Conservation (phyloP, 805 yeast genomes). For the Pichia kluyveri region DNA sequence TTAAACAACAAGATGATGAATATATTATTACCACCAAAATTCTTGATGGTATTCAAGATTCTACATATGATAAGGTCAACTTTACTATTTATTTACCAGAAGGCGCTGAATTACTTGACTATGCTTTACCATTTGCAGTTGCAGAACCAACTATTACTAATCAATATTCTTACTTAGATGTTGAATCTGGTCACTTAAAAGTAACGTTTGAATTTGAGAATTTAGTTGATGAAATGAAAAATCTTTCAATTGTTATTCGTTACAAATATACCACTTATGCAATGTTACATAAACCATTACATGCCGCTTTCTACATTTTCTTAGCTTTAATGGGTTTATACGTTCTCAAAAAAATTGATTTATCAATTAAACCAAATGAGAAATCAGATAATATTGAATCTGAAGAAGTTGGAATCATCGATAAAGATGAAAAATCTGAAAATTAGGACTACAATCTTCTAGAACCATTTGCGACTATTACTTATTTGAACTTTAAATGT, state of each 20-base stretch:
- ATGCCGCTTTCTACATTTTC: conserved; percentile 54
- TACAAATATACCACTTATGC: conserved; percentile 51
- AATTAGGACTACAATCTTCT: too few relatives aligned
- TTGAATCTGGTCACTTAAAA: conserved; percentile 68
- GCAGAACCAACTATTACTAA: conserved; percentile 24
- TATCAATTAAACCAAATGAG: conserved; percentile 19
- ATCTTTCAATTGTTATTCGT: conserved; percentile 45
- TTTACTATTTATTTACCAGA: conserved; percentile 76
- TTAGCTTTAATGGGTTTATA: conserved; percentile 49
- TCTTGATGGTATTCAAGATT: conserved; percentile 60
- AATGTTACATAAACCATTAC: conserved; percentile 56
- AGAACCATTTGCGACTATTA: too few relatives aligned
- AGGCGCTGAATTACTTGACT: conserved; percentile 54
- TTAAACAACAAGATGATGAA: conserved; percentile 38
- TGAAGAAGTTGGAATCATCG: too few relatives aligned
- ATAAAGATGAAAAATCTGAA: too few relatives aligned
- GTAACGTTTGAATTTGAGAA: conserved; percentile 51
- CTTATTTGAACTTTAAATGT: too few relatives aligned
- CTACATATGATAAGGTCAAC: conserved; percentile 52
- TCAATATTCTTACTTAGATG: conserved; percentile 56
- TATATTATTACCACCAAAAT: conserved; percentile 63
- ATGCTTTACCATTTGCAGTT: conserved; percentile 46
- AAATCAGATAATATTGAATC: too few relatives aligned
- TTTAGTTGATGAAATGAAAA: conserved; percentile 59
- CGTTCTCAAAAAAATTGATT: conserved; percentile 37